These are phyloP conservation scores for Tetrahymena elliotti DNA, from an alignment of 73 alveolate species.

Conservation along the genomic window DNA sequence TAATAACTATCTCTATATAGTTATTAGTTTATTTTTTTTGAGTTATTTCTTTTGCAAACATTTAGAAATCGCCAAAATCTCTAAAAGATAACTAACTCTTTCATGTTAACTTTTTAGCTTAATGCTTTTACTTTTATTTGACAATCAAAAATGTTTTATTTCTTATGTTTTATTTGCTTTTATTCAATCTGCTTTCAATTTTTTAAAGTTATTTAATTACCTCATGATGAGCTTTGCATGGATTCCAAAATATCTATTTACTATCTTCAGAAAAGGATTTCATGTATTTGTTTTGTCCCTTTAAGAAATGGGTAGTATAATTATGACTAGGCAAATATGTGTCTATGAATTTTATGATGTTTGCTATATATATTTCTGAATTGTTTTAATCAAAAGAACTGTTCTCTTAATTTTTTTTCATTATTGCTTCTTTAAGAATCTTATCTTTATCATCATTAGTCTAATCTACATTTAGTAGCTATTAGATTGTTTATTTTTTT, in stretches of 20 bases:
- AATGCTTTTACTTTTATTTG: not conserved
- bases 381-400: not conserved
- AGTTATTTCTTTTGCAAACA: not conserved
- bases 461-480: not conserved
- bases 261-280: not conserved
- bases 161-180: not conserved
- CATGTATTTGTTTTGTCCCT: not conserved
- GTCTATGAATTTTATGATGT: not conserved
- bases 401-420: not conserved
- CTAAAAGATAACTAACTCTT: not conserved
- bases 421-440: not conserved
- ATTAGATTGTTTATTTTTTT: not conserved
- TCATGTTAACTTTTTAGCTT: not conserved
- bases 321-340: not conserved
- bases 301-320: not conserved
- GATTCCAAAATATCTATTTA: not conserved
- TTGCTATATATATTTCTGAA: not conserved
- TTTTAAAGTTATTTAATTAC: not conserved
- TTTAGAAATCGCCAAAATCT: not conserved
- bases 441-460: not conserved
- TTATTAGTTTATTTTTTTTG: no score
- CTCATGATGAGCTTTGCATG: not conserved
- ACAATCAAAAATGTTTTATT: not conserved
- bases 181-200: not conserved
- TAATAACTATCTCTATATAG: not conserved